Percentiles rank a stretch among this genome's conserved stretches.
These are phyloP conservation scores for Planoprotostelium fungivorum DNA, from an alignment of 78 protist genomes.

Conservation along the genomic window DNA sequence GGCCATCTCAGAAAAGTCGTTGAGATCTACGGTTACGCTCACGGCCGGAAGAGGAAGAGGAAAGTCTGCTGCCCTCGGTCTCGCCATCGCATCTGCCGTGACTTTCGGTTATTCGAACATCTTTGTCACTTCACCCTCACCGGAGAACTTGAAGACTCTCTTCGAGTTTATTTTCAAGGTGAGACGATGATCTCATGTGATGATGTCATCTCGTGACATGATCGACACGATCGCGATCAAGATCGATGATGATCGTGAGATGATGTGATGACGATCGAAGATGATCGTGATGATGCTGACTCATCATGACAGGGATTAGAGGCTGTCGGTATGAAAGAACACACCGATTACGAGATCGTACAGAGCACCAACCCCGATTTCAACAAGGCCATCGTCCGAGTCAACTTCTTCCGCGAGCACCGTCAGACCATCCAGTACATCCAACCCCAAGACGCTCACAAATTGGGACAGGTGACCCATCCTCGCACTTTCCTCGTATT, in stretches of 20 bases:
- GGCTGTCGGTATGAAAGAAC: conserved; percentile 89
- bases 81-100: conserved; percentile 90
- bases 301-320: conserved; percentile 89
- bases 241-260: no score
- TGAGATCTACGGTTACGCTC: conserved; percentile 85
- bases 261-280: no score
- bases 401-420: conserved; percentile 89
- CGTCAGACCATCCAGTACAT: conserved; percentile 97
- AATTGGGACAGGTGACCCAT: conserved; percentile 58
- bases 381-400: conserved; percentile 77
- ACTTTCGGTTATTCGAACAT: conserved; percentile 94
- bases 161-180: conserved; percentile 89
- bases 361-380: conserved; percentile 88
- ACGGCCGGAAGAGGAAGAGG: conserved; percentile 99
- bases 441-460: conserved; percentile 74
- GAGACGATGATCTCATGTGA: no score
- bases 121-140: conserved; percentile 97
- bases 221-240: no score
- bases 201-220: no score
- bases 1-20: conserved; percentile 88
- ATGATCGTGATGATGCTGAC: no score
- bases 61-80: conserved; percentile 97
- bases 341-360: conserved; percentile 85
- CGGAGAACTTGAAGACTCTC: conserved; percentile 94
- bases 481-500: not conserved